Evolutionary conservation across 2,329 filamentous ascomycete genomes (phyloP).

Genomic region (Fusarium solani-melongenae): DNA sequence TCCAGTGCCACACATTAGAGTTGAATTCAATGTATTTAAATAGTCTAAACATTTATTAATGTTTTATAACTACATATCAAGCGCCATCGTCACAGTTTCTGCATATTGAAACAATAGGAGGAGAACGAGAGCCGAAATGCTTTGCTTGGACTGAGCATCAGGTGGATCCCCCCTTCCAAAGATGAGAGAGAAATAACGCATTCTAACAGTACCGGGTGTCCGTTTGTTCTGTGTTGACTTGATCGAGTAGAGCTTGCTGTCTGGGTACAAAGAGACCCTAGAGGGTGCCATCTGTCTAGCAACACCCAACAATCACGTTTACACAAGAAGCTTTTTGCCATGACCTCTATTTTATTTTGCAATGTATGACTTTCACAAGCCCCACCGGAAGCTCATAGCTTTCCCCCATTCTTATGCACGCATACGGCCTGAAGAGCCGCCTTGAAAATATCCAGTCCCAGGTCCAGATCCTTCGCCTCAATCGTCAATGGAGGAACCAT

Average conservation of each 20-base stretch:
- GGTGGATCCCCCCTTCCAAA: too few relatives aligned
- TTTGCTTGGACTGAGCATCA: too few relatives aligned
- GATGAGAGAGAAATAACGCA: too few relatives aligned
- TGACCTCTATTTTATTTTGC: not conserved
- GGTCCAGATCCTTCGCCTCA: not conserved
- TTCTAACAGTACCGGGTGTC: too few relatives aligned
- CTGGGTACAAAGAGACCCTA: not conserved
- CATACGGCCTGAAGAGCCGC: not conserved
- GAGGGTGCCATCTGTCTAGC: not conserved
- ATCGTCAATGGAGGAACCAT: slow-evolving; percentile 7
- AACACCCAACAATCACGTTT: not conserved
- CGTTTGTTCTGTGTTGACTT: too few relatives aligned
- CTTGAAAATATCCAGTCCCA: not conserved
- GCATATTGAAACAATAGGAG: too few relatives aligned
- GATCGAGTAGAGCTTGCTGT: too few relatives aligned
- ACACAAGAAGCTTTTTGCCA: not conserved
- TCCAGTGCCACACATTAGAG: not conserved
- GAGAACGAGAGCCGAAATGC: too few relatives aligned
- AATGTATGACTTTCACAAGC: not conserved
- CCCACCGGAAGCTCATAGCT: not conserved
- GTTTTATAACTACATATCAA: too few relatives aligned
- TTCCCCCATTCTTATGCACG: not conserved
- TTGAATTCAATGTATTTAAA: too few relatives aligned
- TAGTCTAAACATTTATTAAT: too few relatives aligned
- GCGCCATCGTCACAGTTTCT: too few relatives aligned